These are phyloP conservation scores for Salvia rosmarinus DNA, from an alignment of 257 asterid genomes.

Conservation along the genomic window DNA sequence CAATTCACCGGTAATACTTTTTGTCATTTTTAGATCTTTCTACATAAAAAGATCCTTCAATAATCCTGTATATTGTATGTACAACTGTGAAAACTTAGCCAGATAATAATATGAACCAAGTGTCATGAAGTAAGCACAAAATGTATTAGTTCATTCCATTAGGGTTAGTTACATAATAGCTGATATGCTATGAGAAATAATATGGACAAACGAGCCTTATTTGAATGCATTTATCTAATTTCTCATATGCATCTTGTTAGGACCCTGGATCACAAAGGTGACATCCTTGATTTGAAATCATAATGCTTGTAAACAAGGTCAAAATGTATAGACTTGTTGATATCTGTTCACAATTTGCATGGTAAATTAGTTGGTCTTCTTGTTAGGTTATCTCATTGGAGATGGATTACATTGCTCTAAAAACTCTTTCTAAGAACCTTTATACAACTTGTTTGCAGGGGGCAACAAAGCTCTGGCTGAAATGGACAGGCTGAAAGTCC, in stretches of 20 bases:
- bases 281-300: slow-evolving; percentile 6
- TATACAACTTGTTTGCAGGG: slow-evolving; percentile 30
- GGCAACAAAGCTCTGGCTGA: slow-evolving; percentile 53
- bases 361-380: background rate
- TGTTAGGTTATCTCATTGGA: background rate
- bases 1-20: slow-evolving; percentile 60
- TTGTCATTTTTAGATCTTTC: slow-evolving; percentile 20
- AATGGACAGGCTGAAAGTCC: slow-evolving; percentile 63
- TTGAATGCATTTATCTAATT: slow-evolving; percentile 4
- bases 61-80: slow-evolving; percentile 2
- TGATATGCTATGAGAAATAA: background rate
- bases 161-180: background rate
- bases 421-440: background rate
- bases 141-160: background rate
- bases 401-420: slow-evolving; percentile 3
- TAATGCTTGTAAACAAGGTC: too few species aligned
- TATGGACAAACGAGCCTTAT: slow-evolving; percentile 5
- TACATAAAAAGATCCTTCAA: background rate
- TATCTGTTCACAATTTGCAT: background rate
- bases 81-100: slow-evolving; percentile 9
- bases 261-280: background rate
- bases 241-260: background rate
- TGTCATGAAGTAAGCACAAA: slow-evolving; percentile 4
- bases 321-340: background rate
- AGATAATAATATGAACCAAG: background rate